phyloP scores from a whole-genome alignment of 2,329 filamentous ascomycete species.

The Coleophoma cylindrospora region DNA sequence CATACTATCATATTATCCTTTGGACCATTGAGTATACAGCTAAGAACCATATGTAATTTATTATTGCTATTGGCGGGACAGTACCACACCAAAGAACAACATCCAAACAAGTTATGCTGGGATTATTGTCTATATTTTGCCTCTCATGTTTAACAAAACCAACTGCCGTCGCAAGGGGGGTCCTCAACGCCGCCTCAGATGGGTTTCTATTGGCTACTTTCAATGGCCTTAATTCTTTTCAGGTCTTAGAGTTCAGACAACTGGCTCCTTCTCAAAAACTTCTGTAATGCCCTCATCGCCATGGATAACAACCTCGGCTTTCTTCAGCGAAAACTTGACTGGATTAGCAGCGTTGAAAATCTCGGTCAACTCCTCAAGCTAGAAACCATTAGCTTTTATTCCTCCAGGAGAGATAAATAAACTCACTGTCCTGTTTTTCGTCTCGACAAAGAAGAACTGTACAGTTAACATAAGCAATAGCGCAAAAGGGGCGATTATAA shows the following conservation, averaged over 20 bases:
- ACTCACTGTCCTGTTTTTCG: slow-evolving; percentile 8
- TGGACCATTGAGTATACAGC: no score
- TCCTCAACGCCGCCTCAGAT: no score
- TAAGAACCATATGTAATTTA: no score
- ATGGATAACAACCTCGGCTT: not conserved
- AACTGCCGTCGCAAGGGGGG: no score
- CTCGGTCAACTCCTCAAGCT: slow-evolving; percentile 37
- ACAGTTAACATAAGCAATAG: slow-evolving; percentile 5
- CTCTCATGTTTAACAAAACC: no score
- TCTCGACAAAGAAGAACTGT: slow-evolving; percentile 25
- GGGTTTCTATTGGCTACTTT: no score
- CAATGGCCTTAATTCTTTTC: no score
- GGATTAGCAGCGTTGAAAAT: slow-evolving; percentile 35
- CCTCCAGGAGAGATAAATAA: not conserved
- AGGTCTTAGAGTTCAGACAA: not conserved
- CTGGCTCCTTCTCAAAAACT: not conserved
- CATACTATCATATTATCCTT: no score
- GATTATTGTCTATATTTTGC: no score
- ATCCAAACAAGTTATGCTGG: no score
- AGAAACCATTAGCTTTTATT: not conserved
- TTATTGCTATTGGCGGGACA: no score
- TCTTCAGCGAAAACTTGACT: slow-evolving; percentile 22
- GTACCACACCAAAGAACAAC: no score
- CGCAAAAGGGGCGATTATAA: not conserved
- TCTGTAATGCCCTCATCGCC: not conserved